Evolutionary conservation across 2,329 filamentous ascomycete species (phyloP), one percentile per base, ranked within the genome.

Genomic region (Zymoseptoria ardabiliae): DNA sequence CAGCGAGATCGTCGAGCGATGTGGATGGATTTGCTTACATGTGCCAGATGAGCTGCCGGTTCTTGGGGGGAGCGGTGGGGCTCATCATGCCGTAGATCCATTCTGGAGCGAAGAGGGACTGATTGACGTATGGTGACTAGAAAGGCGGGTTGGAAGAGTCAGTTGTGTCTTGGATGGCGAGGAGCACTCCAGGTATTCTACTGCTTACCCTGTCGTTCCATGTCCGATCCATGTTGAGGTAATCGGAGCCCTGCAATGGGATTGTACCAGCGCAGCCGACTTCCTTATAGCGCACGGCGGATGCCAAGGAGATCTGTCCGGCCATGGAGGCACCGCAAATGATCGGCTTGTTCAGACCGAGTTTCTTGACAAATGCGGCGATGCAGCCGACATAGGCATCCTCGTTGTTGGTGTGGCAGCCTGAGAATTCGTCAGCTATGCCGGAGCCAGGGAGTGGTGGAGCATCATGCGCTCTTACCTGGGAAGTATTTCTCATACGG

Each of bases 301-400:
- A 77, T 1, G 77, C 77, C 8, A 80, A 64, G 58, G 77, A 79
- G 6, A 77, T 77, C 57, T 80, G 78, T 0, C 79, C 78, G 0
- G 78, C 78, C 78, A 80, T 80, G n/a, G 74, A 76, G 3, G 78
- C 78, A 56, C 78, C 78, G 57, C 77, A 80, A 35, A 80, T 74
- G 58, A 80, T 79, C 1, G 78, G 77, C 63, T 76, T 76, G 45
- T 76, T 71, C 21, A 81, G 64, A 3, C 72, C 70, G 10, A 80
- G 65, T 2, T 71, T 72, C 62, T 78, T 78, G 50, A 80, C 72
- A 28, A 80, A 73, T 3, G 75, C 74, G 0, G 73, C 71, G 56
- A 79, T 79, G 57, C 75, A 76, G 6, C 75, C 76, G 2, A 79
- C 72, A 56, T 79, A 79, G 49, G 73, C 72, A 13, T 79, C 76